Conservation (phyloP, 306 rosid species). For the Castanea crenata region DNA sequence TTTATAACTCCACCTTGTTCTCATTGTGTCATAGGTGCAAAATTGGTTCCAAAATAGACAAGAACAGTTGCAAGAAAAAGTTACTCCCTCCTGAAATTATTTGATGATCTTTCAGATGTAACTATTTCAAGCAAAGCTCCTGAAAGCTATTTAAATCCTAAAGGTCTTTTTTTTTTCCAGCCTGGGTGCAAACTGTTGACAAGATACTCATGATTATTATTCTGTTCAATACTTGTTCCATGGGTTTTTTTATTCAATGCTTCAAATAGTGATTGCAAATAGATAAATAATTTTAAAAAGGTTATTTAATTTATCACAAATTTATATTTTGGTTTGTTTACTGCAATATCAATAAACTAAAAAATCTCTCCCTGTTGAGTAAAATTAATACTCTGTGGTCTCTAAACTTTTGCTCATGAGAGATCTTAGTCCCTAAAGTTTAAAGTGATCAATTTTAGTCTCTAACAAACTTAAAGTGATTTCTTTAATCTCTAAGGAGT, state of each 20-base stretch:
- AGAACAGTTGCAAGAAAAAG: conserved; percentile 19
- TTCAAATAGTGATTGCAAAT: background rate
- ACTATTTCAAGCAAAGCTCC: conserved; percentile 25
- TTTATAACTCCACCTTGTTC: background rate
- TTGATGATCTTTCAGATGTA: conserved; percentile 44
- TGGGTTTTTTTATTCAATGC: background rate
- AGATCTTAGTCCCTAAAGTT: no score
- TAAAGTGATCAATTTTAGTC: no score
- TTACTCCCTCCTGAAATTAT: conserved; percentile 27
- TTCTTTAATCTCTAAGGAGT: no score
- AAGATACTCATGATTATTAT: background rate
- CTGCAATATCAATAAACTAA: no score
- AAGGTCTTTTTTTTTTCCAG: conserved; percentile 33
- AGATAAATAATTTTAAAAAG: background rate
- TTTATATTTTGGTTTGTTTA: background rate
- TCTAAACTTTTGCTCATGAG: no score
- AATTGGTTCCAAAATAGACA: conserved; percentile 40
- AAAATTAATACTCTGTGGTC: background rate
- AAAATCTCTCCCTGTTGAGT: background rate
- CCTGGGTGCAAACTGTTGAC: conserved; percentile 2
- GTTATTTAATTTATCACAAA: background rate
- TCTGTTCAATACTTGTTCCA: background rate
- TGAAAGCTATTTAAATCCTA: conserved; percentile 22
- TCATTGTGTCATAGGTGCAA: conserved; percentile 34
- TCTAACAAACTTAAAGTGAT: no score